These are phyloP conservation scores for Volvox reticuliferus DNA, from an alignment of 139 green algal genomes.

Conservation along the genomic window DNA sequence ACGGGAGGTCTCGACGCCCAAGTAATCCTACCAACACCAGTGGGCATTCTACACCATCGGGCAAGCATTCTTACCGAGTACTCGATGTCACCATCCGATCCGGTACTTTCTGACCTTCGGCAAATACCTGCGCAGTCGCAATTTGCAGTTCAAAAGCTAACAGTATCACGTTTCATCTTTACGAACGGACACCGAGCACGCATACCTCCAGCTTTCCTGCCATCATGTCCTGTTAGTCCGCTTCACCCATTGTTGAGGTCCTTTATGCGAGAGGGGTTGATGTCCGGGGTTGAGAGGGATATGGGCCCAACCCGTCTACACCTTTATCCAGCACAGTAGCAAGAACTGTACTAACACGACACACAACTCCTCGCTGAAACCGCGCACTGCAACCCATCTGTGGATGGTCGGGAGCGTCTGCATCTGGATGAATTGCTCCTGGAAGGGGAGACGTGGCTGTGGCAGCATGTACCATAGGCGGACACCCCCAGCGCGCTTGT, in stretches of 20 bases:
- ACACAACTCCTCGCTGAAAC: conserved; percentile 26
- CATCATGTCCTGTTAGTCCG: conserved; percentile 6
- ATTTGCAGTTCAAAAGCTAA: not conserved
- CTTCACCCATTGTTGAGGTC: not conserved
- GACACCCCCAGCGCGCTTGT: not conserved
- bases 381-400: not conserved
- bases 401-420: not conserved
- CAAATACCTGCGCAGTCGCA: conserved; percentile 51
- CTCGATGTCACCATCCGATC: conserved; percentile 79
- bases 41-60: no score
- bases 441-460: no score
- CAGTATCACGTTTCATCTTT: no score
- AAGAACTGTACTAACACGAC: conserved; percentile 7
- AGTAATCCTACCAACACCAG: no score
- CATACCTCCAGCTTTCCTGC: conserved; percentile 11
- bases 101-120: conserved; percentile 70
- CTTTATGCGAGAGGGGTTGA: not conserved
- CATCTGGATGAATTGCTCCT: not conserved
- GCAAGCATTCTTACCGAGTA: conserved; percentile 65
- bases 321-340: not conserved
- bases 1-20: no score
- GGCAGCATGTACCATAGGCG: not conserved
- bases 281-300: not conserved
- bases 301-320: not conserved
- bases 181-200: not conserved